Conservation (phyloP, 2,329 filamentous ascomycete genomes). For the Hypoxylon sp. region DNA sequence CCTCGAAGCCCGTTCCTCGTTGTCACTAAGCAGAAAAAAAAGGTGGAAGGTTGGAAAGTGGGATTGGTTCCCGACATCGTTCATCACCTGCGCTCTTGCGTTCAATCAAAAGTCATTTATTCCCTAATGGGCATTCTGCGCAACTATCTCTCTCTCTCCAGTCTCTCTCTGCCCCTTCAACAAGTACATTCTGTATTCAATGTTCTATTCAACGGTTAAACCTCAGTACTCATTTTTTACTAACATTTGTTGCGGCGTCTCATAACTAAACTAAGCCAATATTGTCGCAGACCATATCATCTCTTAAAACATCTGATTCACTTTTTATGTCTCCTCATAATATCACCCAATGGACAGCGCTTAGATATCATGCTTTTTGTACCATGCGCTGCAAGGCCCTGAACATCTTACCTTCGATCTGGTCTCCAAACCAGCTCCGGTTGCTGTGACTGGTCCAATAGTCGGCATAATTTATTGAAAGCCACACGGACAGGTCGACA, state of each 20-base stretch:
- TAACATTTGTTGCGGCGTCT: conserved; percentile 1
- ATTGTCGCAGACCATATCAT: conserved; percentile 33
- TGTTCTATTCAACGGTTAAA: not conserved
- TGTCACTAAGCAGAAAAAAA: conserved; percentile 15
- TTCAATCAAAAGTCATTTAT: conserved; percentile 28
- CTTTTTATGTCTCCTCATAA: conserved; percentile 20
- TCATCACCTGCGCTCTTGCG: conserved; percentile 14
- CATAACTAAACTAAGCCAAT: conserved; percentile 14
- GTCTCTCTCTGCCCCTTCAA: not conserved
- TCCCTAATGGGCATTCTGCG: conserved; percentile 6
- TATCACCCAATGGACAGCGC: conserved; percentile 32
- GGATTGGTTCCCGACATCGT: conserved; percentile 24
- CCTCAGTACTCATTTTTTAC: not conserved
- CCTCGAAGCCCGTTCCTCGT: conserved; percentile 35
- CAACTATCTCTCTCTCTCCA: not conserved
- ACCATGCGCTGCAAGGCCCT: conserved; percentile 38
- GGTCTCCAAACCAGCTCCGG: conserved; percentile 33
- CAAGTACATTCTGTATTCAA: not conserved
- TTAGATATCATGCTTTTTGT: conserved; percentile 33
- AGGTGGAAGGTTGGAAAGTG: conserved; percentile 28
- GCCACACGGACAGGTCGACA: conserved; percentile 23
- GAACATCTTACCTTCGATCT: conserved; percentile 35
- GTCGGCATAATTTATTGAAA: conserved; percentile 27
- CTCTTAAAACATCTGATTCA: conserved; percentile 21
- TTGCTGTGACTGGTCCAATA: conserved; percentile 45